Conservation (phyloP, 2,329 filamentous ascomycete species). For the Colletotrichum musicola region DNA sequence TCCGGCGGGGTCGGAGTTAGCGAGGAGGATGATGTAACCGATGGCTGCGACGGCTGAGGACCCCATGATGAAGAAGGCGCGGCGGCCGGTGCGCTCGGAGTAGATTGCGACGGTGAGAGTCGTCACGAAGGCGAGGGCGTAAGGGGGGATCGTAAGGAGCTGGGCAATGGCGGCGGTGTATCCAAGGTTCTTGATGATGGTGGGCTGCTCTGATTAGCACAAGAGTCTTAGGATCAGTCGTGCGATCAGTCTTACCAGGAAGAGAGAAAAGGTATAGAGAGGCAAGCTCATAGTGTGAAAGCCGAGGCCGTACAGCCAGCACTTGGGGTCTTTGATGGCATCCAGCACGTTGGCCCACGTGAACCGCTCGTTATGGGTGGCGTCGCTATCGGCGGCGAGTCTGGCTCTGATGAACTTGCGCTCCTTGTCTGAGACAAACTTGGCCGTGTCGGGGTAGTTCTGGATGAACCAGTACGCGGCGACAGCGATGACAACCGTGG, state of each 20-base stretch:
- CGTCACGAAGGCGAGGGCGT: conserved; percentile 71
- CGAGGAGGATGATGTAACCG: conserved; percentile 72
- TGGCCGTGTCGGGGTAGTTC: conserved; percentile 72
- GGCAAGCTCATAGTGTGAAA: conserved; percentile 81
- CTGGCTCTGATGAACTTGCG: conserved; percentile 71
- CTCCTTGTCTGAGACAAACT: conserved; percentile 67
- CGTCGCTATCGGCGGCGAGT: conserved; percentile 76
- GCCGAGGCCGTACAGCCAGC: conserved; percentile 78
- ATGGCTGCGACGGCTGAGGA: conserved; percentile 69
- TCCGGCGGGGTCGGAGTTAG: conserved; percentile 58
- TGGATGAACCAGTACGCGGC: conserved; percentile 72
- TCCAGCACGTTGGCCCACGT: conserved; percentile 74
- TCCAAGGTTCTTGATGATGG: conserved; percentile 66
- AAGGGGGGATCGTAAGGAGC: conserved; percentile 73
- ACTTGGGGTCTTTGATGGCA: conserved; percentile 76
- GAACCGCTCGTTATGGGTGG: conserved; percentile 76
- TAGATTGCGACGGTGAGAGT: conserved; percentile 70
- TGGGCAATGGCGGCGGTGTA: conserved; percentile 67
- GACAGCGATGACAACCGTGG: conserved; percentile 64
- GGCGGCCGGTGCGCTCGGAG: conserved; percentile 68
- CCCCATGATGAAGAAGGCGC: conserved; percentile 74
- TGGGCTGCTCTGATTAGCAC: conserved; percentile 49
- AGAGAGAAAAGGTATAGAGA: conserved; percentile 68
- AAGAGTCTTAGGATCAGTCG: rapidly evolving
- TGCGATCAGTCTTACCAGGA: conserved; percentile 55